phyloP scores from a whole-genome alignment of 768 basidiomycete genomes.

The Lyophyllum atratum region DNA sequence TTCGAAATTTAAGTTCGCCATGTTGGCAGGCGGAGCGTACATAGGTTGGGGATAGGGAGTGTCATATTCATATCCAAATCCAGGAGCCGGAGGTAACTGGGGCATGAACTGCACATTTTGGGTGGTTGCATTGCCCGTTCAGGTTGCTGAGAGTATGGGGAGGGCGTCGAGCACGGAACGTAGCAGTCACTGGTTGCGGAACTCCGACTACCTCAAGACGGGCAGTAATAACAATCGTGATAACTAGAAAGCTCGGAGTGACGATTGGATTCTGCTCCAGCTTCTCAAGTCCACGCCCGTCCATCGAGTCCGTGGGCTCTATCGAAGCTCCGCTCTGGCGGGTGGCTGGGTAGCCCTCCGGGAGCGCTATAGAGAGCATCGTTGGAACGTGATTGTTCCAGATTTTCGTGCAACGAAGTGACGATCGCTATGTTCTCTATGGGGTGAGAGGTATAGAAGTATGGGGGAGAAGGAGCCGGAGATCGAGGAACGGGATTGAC shows the following conservation, averaged over 20 bases:
- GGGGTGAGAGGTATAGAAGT: conserved; percentile 34
- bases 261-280: conserved; percentile 11
- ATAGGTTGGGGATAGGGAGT: conserved; percentile 12
- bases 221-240: conserved; percentile 32
- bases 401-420: conserved; percentile 16
- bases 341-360: conserved; percentile 14
- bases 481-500: conserved; percentile 13
- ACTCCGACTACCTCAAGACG: conserved; percentile 24
- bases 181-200: conserved; percentile 8
- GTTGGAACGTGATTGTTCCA: conserved; percentile 18
- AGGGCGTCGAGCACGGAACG: conserved; percentile 18
- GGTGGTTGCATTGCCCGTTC: conserved; percentile 3
- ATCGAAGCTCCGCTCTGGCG: neutral
- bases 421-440: conserved; percentile 30
- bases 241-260: conserved; percentile 13
- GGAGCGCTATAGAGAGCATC: conserved; percentile 41
- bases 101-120: conserved; percentile 4
- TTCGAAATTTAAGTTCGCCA: conserved; percentile 27
- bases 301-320: neutral
- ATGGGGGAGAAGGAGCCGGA: conserved; percentile 31
- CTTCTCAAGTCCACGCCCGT: conserved; percentile 13
- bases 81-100: conserved; percentile 7
- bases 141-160: conserved; percentile 15
- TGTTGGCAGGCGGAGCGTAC: conserved; percentile 6
- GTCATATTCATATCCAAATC: conserved; percentile 19